phyloP scores from a whole-genome alignment of 1,139 yeast genomes.

The Yarrowia galli region DNA sequence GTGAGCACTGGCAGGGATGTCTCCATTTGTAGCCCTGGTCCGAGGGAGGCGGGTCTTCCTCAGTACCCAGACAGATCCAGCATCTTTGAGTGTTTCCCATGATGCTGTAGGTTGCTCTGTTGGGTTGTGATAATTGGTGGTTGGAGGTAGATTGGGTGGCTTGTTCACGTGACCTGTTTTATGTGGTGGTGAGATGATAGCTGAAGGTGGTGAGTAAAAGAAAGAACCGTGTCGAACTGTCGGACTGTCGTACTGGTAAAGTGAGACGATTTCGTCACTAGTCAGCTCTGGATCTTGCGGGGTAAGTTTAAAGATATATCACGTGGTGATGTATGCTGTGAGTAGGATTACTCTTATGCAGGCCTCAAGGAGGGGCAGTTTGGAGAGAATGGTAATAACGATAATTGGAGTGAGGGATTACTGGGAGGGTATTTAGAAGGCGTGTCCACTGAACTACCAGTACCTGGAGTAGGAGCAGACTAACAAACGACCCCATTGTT shows the following conservation, averaged over 20 bases:
- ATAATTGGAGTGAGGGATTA: not conserved
- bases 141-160: not conserved
- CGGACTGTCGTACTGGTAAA: no score
- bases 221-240: not conserved
- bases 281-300: conserved; percentile 23
- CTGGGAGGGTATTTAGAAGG: no score
- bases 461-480: no score
- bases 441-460: not conserved
- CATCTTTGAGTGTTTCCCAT: conserved; percentile 46
- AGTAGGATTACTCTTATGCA: not conserved
- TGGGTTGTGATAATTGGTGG: not conserved
- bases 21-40: conserved; percentile 53
- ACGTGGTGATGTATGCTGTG: conserved; percentile 9
- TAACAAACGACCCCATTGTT: no score
- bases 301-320: conserved; percentile 35
- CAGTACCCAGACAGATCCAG: conserved; percentile 57
- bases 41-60: conserved; percentile 52
- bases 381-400: not conserved
- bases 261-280: not conserved
- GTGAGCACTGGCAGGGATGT: conserved; percentile 55
- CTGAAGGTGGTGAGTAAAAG: not conserved
- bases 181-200: not conserved
- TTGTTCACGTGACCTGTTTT: not conserved
- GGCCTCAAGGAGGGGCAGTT: not conserved
- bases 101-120: not conserved